Base-by-base conservation (phyloP, 2,329 filamentous ascomycete species). In the Fusarium torreyae region DNA sequence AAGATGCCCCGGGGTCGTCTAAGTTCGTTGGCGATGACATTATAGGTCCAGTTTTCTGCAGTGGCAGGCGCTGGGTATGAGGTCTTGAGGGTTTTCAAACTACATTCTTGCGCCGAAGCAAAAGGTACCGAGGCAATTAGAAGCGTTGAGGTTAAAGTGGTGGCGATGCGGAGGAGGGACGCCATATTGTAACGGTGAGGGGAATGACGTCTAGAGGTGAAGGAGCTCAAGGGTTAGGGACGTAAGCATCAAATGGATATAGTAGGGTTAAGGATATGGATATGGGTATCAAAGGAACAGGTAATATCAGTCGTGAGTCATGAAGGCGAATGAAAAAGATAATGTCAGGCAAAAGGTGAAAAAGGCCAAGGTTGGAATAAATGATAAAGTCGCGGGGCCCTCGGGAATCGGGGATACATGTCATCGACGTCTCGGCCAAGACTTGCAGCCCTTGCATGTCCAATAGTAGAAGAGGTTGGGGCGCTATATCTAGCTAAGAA, bases 1-100 rank as follows among this genome's bases (percentile, higher is more conserved):
- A 81, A 71, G 50, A 87, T 79, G 46, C 80, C 77, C 14, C 85
- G 80, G 3, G 85, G 85, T 13, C 75, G 77, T 6, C 71, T 78
- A 48, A 86, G 72, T 17, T 79, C 79, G 26, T 78, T 79, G 39
- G 80, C 81, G 22, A 85, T 73, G 4, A 86, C 77, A 61, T 82
- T 79, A 17, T 80, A 82, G 7, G 79, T 75, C 82, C 84, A 86
- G 31, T 82, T 82, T 6, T 75, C 69, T 20, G 81, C 80, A 11
- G 82, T 79, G 3, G 72, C 72, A 14, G 83, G 84, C 6, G 74
- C 62, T 5, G 75, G 74, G 64, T 82, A 81, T 34, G 69, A 69
- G 3, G 81, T 78, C 7, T 71, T 57, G 36, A 84, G 75, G 26
- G 77, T 72, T 58, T 77, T 49, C 18, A 62, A 69, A 4, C 17